Percentiles rank a stretch among this genome's conserved stretches.
Conservation (phyloP, 2,329 filamentous ascomycete genomes). For the Coniella lustricola region DNA sequence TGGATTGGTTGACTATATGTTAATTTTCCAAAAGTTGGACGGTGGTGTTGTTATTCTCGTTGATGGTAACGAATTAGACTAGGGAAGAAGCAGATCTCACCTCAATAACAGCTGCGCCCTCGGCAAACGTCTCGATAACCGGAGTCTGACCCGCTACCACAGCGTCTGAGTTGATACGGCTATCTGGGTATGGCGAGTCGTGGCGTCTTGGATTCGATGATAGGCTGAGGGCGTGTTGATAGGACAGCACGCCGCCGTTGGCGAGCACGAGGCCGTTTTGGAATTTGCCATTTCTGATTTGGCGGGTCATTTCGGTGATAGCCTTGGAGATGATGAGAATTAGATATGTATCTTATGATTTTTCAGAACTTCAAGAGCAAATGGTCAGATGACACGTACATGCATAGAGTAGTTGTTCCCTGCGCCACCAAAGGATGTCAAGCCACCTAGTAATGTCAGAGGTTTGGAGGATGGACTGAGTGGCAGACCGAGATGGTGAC, state of each 20-base stretch:
- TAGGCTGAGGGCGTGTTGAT: constrained; percentile 56
- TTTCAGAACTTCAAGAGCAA: background rate
- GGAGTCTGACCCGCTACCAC: background rate
- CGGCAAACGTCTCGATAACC: constrained; percentile 1
- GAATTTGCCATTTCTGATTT: constrained; percentile 38
- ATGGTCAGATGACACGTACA: constrained; percentile 27
- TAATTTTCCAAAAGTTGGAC: too few relatives aligned
- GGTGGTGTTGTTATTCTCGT: too few relatives aligned
- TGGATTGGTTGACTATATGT: too few relatives aligned
- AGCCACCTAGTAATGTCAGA: constrained; percentile 55
- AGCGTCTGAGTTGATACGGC: background rate
- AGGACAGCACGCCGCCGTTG: constrained; percentile 59
- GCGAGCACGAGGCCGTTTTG: constrained; percentile 53
- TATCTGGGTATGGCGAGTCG: constrained; percentile 8
- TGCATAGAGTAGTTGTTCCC: constrained; percentile 69
- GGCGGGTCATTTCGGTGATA: constrained; percentile 48
- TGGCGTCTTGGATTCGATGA: constrained; percentile 34
- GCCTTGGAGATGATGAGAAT: constrained; percentile 24
- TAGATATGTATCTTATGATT: background rate
- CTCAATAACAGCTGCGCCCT: constrained; percentile 9
- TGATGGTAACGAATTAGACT: too few relatives aligned
- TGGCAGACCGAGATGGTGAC: constrained; percentile 49
- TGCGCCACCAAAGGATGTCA: constrained; percentile 63
- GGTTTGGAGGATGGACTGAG: constrained; percentile 38
- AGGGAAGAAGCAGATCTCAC: background rate